Percentiles rank a stretch among this genome's conserved stretches.
These are phyloP conservation scores for Ascochyta lentis DNA, from an alignment of 2,329 filamentous ascomycete genomes.

Conservation along the genomic window DNA sequence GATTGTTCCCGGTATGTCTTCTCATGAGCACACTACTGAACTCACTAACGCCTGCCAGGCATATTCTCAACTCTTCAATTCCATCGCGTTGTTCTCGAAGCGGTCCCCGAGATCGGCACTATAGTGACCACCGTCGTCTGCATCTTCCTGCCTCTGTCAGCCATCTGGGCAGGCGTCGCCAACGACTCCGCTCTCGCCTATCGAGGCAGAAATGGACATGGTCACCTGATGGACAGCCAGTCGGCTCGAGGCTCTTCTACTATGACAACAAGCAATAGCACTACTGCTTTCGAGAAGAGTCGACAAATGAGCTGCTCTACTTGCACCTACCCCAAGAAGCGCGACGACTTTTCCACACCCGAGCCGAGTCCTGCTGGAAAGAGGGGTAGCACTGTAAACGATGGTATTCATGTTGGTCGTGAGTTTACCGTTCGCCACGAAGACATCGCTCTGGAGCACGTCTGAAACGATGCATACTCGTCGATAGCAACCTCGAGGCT, in stretches of 20 bases:
- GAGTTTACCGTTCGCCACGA: conserved; percentile 32
- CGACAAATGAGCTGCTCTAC: conserved; percentile 23
- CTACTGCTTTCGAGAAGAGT: conserved; percentile 25
- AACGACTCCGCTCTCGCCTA: conserved; percentile 30
- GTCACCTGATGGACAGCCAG: conserved; percentile 34
- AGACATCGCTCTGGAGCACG: conserved; percentile 15
- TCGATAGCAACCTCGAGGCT: background rate
- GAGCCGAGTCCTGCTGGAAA: conserved; percentile 11
- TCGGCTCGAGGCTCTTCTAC: conserved; percentile 23
- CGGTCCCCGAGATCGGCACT: conserved; percentile 61
- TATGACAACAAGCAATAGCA: conserved; percentile 16
- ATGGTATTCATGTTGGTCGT: conserved; percentile 29
- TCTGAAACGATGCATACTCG: background rate
- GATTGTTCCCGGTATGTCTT: conserved; percentile 63
- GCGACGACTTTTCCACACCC: conserved; percentile 25
- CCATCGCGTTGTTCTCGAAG: conserved; percentile 51
- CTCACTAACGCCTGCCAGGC: conserved; percentile 52
- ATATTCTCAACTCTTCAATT: conserved; percentile 67
- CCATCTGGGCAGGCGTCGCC: conserved; percentile 65
- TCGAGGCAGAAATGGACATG: conserved; percentile 35
- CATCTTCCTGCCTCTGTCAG: conserved; percentile 69
- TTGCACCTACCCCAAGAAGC: conserved; percentile 23
- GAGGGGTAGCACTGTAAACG: conserved; percentile 12
- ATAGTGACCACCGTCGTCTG: conserved; percentile 65
- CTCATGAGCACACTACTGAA: background rate